These are phyloP conservation scores for Cardamine occulta DNA, from an alignment of 345 rosid genomes.

Conservation along the genomic window DNA sequence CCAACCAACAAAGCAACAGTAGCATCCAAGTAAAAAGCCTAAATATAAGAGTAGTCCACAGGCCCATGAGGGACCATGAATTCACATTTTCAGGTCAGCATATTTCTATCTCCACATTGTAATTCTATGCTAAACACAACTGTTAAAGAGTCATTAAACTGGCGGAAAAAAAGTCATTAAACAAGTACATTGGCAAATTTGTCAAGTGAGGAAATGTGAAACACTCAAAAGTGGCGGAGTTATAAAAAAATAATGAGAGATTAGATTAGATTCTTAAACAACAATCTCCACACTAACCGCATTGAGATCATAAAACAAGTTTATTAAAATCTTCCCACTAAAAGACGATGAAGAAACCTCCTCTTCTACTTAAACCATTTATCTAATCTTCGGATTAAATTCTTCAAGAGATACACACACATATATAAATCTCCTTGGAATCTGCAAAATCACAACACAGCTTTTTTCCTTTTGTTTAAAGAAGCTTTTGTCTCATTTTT, in stretches of 20 bases:
- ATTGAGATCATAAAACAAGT: slow-evolving; percentile 31
- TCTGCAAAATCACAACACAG: slow-evolving; percentile 17
- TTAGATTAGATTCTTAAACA: slow-evolving; percentile 17
- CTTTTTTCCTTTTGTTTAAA: slow-evolving; percentile 5
- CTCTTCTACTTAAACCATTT: slow-evolving; percentile 29
- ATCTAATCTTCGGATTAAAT: slow-evolving; percentile 18
- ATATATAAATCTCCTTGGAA: slow-evolving; percentile 34
- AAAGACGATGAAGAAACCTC: slow-evolving; percentile 45
- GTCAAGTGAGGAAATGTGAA: neutral
- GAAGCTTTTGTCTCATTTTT: slow-evolving; percentile 32
- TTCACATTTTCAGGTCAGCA: slow-evolving; percentile 3
- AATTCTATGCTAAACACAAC: too few relatives aligned
- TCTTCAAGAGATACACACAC: neutral
- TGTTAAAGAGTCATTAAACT: too few relatives aligned
- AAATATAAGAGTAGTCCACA: neutral
- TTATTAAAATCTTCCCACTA: slow-evolving; percentile 31
- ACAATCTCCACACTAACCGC: slow-evolving; percentile 31
- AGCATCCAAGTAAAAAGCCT: neutral
- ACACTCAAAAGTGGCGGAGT: slow-evolving; percentile 16
- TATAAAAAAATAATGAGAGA: neutral
- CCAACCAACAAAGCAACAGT: neutral
- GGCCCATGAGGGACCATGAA: slow-evolving; percentile 31
- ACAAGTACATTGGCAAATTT: neutral
- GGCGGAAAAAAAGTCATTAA: too few relatives aligned
- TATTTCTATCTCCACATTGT: too few relatives aligned